A percentile compares a stretch with the other conserved stretches of the same genome.
Evolutionary conservation across 225 moss, liverwort and hornwort genomes (phyloP).

Genomic region (Pseudisothecium myosuroides): DNA sequence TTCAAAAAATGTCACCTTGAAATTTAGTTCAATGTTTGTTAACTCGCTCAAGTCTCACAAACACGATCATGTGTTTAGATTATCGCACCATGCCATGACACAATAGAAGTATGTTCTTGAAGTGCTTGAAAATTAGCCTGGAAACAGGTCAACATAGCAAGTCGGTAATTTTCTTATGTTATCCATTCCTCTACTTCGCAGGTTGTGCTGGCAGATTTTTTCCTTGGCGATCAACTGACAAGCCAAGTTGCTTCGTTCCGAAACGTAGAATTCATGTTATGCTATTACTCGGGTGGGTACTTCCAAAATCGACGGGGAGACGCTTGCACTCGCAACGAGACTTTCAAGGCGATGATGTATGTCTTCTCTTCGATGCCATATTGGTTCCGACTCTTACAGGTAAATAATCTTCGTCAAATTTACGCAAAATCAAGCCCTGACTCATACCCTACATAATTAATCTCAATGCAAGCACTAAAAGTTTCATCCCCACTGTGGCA

Average conservation of each 20-base stretch:
- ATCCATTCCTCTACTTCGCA: neutral
- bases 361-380: slow-evolving; percentile 76
- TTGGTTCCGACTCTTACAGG: slow-evolving; percentile 86
- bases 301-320: slow-evolving; percentile 37
- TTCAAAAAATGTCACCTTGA: neutral
- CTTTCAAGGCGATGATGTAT: slow-evolving; percentile 51
- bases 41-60: neutral
- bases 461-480: neutral
- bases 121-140: neutral
- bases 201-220: slow-evolving; percentile 88
- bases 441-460: too few species aligned
- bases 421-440: neutral
- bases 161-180: neutral
- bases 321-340: slow-evolving; percentile 24
- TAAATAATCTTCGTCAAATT: neutral
- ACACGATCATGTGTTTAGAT: neutral
- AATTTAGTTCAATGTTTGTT: neutral
- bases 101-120: neutral
- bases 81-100: too few species aligned
- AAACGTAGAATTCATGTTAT: slow-evolving; percentile 66
- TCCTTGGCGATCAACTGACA: slow-evolving; percentile 87
- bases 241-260: slow-evolving; percentile 76
- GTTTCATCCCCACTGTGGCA: neutral
- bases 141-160: neutral
- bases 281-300: slow-evolving; percentile 72